Percentiles rank a stretch among this genome's conserved stretches.
phyloP scores from a whole-genome alignment of 129 eudicot species.

The Logfia minima region DNA sequence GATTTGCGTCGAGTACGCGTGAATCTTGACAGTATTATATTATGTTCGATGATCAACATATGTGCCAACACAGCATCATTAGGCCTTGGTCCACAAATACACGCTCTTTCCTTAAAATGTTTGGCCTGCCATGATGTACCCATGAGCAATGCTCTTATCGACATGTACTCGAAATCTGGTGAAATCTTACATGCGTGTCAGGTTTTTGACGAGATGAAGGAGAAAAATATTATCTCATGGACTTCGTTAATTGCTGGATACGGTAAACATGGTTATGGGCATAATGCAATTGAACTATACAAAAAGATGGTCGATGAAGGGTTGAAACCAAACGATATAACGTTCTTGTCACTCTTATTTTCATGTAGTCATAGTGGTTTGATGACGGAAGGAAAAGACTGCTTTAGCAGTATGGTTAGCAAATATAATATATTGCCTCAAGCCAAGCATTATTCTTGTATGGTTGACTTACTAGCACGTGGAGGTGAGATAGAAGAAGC shows the following conservation, averaged over 20 bases:
- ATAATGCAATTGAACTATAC: conserved; percentile 45
- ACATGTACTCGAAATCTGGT: conserved; percentile 80
- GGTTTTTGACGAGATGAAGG: conserved; percentile 52
- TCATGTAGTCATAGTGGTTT: conserved; percentile 79
- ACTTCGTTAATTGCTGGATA: conserved; percentile 71
- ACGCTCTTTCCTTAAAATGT: conserved; percentile 49
- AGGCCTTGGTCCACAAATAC: conserved; percentile 58
- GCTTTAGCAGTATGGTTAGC: conserved; percentile 47
- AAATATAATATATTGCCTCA: conserved; percentile 53
- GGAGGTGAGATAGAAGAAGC: conserved; percentile 70
- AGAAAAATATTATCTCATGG: conserved; percentile 68
- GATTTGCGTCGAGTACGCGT: conserved; percentile 39
- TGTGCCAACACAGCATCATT: conserved; percentile 59
- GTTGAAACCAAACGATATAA: conserved; percentile 54
- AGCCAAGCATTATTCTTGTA: conserved; percentile 66
- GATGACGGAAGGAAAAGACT: conserved; percentile 46
- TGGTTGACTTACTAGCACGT: conserved; percentile 75
- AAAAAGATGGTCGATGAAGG: conserved; percentile 62
- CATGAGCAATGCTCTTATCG: conserved; percentile 62
- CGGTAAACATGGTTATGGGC: conserved; percentile 59
- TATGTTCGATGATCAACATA: conserved; percentile 67
- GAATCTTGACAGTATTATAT: conserved; percentile 43
- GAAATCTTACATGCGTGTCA: conserved; percentile 45
- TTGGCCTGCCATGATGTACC: conserved; percentile 44
- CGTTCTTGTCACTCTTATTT: conserved; percentile 62